phyloP scores from a whole-genome alignment of 257 asterid species.

The Coffea canephora region DNA sequence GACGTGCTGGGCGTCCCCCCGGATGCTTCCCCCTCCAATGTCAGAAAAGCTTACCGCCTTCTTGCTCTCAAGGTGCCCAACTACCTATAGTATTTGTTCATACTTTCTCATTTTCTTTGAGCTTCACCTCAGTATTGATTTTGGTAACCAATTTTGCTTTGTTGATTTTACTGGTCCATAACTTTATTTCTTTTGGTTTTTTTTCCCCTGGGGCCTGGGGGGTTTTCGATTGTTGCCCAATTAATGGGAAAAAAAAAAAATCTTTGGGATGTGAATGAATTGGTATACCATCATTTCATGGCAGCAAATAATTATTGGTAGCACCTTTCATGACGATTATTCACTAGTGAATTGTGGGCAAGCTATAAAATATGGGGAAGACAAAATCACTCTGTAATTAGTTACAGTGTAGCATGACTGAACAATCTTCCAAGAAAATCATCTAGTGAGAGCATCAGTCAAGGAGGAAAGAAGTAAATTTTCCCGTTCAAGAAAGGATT shows the following conservation, averaged over 20 bases:
- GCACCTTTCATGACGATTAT: not conserved
- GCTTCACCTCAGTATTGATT: too few relatives aligned
- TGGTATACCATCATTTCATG: not conserved
- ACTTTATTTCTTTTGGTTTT: not conserved
- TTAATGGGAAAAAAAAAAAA: not conserved
- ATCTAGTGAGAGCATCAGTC: not conserved
- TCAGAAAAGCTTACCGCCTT: slow-evolving; percentile 70
- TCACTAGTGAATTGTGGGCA: not conserved
- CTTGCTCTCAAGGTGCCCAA: slow-evolving; percentile 74
- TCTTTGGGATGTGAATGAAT: not conserved
- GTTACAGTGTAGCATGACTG: not conserved
- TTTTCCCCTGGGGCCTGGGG: too few relatives aligned
- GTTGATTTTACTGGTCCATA: not conserved
- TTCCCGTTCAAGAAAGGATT: too few relatives aligned
- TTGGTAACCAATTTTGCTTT: not conserved
- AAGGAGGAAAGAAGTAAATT: too few relatives aligned
- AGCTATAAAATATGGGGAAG: not conserved
- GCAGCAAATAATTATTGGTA: not conserved
- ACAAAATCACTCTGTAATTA: not conserved
- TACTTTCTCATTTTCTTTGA: not conserved
- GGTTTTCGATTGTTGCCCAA: not conserved
- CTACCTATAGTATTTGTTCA: too few relatives aligned
- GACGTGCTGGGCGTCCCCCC: slow-evolving; percentile 59
- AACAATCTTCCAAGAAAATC: not conserved
- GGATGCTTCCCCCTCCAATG: slow-evolving; percentile 56